Percentiles rank a stretch among this genome's conserved stretches.
These are phyloP conservation scores for Mortierella antarctica DNA, from an alignment of 192 early-diverging fungal species.

Conservation along the genomic window DNA sequence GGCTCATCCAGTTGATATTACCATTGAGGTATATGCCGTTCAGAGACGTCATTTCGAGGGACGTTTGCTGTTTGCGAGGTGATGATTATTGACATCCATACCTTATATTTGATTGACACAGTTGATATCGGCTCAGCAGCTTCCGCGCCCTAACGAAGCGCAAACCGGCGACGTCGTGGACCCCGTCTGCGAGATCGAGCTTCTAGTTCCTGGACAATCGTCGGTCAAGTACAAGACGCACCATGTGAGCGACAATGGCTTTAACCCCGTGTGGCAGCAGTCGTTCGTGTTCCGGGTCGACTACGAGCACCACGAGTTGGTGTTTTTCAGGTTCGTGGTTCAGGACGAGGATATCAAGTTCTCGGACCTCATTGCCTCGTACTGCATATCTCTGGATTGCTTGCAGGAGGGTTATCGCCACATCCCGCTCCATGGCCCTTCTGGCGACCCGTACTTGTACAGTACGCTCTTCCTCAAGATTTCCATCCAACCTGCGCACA, in stretches of 20 bases:
- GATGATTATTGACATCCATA: neutral
- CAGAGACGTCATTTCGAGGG: neutral
- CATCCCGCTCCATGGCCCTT: conserved; percentile 68
- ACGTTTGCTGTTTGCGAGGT: neutral
- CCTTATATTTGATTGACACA: conserved; percentile 5
- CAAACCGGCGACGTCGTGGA: conserved; percentile 62
- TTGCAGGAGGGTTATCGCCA: conserved; percentile 73
- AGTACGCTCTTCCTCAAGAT: conserved; percentile 69
- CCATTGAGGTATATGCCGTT: conserved; percentile 42
- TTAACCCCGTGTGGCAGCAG: conserved; percentile 58
- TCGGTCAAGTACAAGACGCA: conserved; percentile 62
- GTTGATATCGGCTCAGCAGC: conserved; percentile 77
- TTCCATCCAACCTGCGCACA: conserved; percentile 14
- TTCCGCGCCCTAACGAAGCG: conserved; percentile 71
- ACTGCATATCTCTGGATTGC: conserved; percentile 55
- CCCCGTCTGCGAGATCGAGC: conserved; percentile 72
- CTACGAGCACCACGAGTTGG: conserved; percentile 51
- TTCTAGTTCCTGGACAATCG: conserved; percentile 54
- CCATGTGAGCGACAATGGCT: conserved; percentile 66
- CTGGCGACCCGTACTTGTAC: conserved; percentile 73
- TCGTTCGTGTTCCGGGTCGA: conserved; percentile 51
- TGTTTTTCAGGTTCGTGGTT: conserved; percentile 56
- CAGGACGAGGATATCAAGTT: conserved; percentile 55
- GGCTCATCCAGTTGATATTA: conserved; percentile 33
- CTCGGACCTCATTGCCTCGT: conserved; percentile 56